Conservation (phyloP, 139 green algal species). For the Picocystis salinarum region DNA sequence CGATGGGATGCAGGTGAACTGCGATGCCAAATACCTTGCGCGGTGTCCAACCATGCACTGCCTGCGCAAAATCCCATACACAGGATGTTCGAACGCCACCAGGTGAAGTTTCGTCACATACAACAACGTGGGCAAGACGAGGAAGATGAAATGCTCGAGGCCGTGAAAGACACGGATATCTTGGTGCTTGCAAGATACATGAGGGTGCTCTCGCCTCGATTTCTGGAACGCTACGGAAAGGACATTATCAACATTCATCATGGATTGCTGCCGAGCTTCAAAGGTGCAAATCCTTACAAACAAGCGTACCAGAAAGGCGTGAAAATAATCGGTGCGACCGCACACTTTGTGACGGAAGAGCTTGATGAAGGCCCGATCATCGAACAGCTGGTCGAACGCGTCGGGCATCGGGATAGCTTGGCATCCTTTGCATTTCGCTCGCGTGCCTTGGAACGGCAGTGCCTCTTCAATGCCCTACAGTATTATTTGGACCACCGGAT, state of each 20-base stretch:
- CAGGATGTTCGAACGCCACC: too few relatives aligned
- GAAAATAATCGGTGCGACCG: slow-evolving; percentile 27
- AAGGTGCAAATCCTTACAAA: slow-evolving; percentile 21
- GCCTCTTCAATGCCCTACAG: slow-evolving; percentile 10
- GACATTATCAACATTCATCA: slow-evolving; percentile 31
- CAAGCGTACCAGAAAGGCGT: slow-evolving; percentile 22
- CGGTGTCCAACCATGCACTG: too few relatives aligned
- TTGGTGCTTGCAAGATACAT: too few relatives aligned
- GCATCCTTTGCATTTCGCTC: slow-evolving; percentile 13
- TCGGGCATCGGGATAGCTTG: slow-evolving; percentile 17
- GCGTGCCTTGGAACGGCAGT: slow-evolving; percentile 15
- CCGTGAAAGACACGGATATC: too few relatives aligned
- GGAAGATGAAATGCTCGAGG: too few relatives aligned
- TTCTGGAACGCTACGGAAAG: slow-evolving; percentile 11
- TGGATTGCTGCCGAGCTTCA: slow-evolving; percentile 21
- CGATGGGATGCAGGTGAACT: too few relatives aligned
- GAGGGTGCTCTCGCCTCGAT: slow-evolving; percentile 18
- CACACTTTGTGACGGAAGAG: slow-evolving; percentile 27
- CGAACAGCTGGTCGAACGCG: slow-evolving; percentile 34
- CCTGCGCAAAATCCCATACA: too few relatives aligned
- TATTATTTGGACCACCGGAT: slow-evolving; percentile 8
- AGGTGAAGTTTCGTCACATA: too few relatives aligned
- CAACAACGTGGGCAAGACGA: too few relatives aligned
- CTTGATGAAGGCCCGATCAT: slow-evolving; percentile 25
- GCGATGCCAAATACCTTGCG: too few relatives aligned